Conservation (phyloP, 371 early-diverging fungal genomes). For the Mucor racemosus region DNA sequence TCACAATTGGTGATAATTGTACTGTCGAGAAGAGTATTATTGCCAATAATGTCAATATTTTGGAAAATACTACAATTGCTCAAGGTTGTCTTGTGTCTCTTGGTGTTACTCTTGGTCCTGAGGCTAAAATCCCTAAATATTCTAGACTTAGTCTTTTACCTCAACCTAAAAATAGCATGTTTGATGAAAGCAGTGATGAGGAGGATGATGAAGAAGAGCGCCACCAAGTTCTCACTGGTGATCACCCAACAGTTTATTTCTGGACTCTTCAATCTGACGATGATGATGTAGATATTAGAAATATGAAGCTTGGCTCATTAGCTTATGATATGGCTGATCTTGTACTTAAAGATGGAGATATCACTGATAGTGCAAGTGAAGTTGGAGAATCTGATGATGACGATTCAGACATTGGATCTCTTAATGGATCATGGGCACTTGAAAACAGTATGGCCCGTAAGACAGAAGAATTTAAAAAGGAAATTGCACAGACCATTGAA, state of each 20-base stretch:
- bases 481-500: constrained; percentile 79
- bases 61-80: constrained; percentile 66
- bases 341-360: constrained; percentile 39
- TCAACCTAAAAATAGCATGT: constrained; percentile 49
- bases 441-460: constrained; percentile 40
- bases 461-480: constrained; percentile 75
- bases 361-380: constrained; percentile 61
- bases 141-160: constrained; percentile 67
- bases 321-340: constrained; percentile 53
- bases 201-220: constrained; percentile 52
- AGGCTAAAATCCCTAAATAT: constrained; percentile 68
- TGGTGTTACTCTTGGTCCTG: constrained; percentile 78
- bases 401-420: constrained; percentile 41
- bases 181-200: constrained; percentile 54
- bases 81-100: constrained; percentile 77
- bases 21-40: constrained; percentile 72
- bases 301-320: constrained; percentile 50
- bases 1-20: constrained; percentile 70
- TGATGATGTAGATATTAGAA: constrained; percentile 53
- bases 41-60: constrained; percentile 70
- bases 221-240: constrained; percentile 42
- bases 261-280: constrained; percentile 52
- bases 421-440: constrained; percentile 41
- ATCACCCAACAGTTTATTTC: constrained; percentile 47
- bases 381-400: constrained; percentile 62